Base-by-base conservation (phyloP, 768 basidiomycete genomes). In the Russula foetens region DNA sequence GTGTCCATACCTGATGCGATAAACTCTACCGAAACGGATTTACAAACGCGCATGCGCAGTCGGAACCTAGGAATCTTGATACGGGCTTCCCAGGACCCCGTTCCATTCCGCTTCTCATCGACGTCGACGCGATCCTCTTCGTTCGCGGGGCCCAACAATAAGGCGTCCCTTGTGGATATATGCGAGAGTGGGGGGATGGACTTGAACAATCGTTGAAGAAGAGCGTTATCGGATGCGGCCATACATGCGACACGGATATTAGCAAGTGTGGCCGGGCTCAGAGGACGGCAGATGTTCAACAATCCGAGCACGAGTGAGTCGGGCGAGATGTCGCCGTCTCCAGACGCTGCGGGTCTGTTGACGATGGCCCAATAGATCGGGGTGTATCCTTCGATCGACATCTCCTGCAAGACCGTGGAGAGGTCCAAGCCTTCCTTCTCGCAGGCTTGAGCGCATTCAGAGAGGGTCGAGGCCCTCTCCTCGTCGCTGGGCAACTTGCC, bases 301-400 rank as follows among this genome's bases (percentile, higher is more conserved):
- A 82, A 75, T 4, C 75, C 74, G 44, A 88, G 73, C 21, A 88
- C 71, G 0, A 78, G 76, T 29, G 63, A 51, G 45, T 57, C 63
- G 6, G 39, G 12, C 12, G 81, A 70, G 3, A 53, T 51, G 12
- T 44, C 26, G 3, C 49, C 5, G 44, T 19, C 69, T 59, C 9
- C 61, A n/a, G 52, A 46, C 14, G 43, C 65, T 59, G 9, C 75
- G 67, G 9, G 76, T 77, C 59, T 84, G 85, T 63, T 64, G 23
- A 88, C 71, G 63, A 89, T 82, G 0, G 82, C 83, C 88, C 88
- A 90, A 65, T 89, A 89, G 6, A 90, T 66, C 0, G 85, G 83
- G 0, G 83, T 84, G 65, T 84, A 84, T 0, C 73, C 75, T 65
- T 88, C 88, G 35, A 88, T 81, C 7, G 72, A 80, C 38, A 70